Conservation (phyloP, 2,329 filamentous ascomycete species). For the Colletotrichum spaethianum region DNA sequence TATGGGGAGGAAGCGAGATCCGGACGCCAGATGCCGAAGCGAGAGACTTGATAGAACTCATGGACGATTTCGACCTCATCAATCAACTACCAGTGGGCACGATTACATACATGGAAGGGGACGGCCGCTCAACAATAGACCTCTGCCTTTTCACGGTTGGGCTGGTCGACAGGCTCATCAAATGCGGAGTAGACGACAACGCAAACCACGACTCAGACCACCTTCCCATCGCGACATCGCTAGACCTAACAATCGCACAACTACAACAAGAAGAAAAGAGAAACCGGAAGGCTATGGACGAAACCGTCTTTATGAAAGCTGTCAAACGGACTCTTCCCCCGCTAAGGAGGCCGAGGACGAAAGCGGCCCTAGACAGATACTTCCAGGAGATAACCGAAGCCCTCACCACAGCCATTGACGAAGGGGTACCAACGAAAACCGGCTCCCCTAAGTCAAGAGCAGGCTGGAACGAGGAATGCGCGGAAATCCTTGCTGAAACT, state of each 20-base stretch:
- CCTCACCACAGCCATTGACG: background rate
- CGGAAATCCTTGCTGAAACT: background rate
- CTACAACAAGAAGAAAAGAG: background rate
- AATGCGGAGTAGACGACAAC: background rate
- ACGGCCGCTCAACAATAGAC: background rate
- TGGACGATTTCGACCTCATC: background rate
- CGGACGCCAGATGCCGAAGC: background rate
- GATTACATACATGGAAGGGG: background rate
- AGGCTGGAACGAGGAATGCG: conserved; percentile 8
- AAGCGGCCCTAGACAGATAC: conserved; percentile 12
- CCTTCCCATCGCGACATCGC: background rate
- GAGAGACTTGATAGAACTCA: conserved; percentile 2
- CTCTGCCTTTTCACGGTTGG: background rate
- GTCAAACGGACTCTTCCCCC: background rate
- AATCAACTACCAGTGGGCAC: background rate
- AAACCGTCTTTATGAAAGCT: background rate
- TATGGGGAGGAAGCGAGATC: conserved; percentile 16
- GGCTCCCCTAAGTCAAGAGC: background rate
- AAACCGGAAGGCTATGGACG: conserved; percentile 11
- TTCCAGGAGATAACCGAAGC: background rate
- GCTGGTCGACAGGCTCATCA: background rate
- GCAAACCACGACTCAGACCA: conserved; percentile 3
- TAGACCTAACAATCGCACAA: background rate
- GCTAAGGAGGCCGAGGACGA: conserved; percentile 8
- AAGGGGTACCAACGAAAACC: background rate